Evolutionary conservation across 345 rosid species (phyloP), one percentile per base, ranked within the genome.

Genomic region (Clausena lansium): DNA sequence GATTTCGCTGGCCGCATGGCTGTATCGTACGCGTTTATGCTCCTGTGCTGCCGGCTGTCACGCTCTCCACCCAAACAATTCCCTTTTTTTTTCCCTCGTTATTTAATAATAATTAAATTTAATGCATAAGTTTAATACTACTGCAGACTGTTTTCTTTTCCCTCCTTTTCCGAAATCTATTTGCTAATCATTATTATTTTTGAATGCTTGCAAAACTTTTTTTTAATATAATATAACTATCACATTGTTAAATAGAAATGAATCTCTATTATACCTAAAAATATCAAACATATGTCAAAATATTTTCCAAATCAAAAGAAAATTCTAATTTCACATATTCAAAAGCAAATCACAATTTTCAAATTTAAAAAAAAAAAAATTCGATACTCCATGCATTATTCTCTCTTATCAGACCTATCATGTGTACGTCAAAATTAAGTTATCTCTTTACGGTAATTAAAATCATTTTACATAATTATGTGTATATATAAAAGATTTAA

Each of bases 1-100:
- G 58, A 74, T 74, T 25, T 62, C 30, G 27, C 36, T 5, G 4
- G 50, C 38, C 30, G 74, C 30, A 69, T 0, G 7, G 15, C 4
- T 36, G 39, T 15, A 8, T 41, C 13, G 58, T 47, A 35, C 45
- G 39, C 25, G 0, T 47, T 70, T 7, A 4, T 73, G 14, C 24
- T 36, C 7, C 35, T 24, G 22, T n/a, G 52, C 14, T 28, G 77
- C 77, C 58, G 55, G 67, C 67, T 73, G n/a, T 71, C 32, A 55
- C 11, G 75, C 63, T 20, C 50, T 33, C 74, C 65, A 22, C 32
- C 39, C 25, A 8, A 11, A 0, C 69, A 24, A 45, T 63, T 55
- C n/a, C 19, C 2, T 13, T 59, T 58, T 32, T 27, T 15, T n/a
- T 30, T 30, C 2, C 2, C 32, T 4, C 1, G 45, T 28, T 35